phyloP scores from a whole-genome alignment of 1,284 basidiomycete species.

The Pseudozyma thailandica region DNA sequence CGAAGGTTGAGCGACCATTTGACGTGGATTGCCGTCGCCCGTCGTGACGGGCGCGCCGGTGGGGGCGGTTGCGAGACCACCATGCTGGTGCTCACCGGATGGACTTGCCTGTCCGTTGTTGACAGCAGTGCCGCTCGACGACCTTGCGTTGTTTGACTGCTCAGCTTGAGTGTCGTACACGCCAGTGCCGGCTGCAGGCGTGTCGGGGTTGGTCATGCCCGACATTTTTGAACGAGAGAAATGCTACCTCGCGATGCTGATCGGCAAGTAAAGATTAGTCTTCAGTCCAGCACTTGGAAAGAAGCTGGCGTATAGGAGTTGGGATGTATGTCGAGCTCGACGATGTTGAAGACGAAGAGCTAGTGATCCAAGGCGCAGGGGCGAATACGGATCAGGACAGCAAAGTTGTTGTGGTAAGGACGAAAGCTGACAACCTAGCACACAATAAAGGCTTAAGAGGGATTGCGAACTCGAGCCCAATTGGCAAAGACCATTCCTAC shows the following conservation, averaged over 20 bases:
- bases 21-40: slow-evolving; percentile 18
- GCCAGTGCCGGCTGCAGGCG: slow-evolving; percentile 33
- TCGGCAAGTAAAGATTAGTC: no score
- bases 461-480: no score
- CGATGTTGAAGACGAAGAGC: no score
- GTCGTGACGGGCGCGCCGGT: slow-evolving; percentile 38
- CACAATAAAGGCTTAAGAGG: no score
- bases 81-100: slow-evolving; percentile 19
- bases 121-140: slow-evolving; percentile 18
- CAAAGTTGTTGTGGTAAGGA: no score
- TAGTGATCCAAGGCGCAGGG: no score
- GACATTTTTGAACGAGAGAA: slow-evolving; percentile 9
- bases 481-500: no score
- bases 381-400: no score
- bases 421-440: no score
- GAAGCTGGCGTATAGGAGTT: no score
- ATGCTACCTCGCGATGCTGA: slow-evolving; percentile 1
- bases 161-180: slow-evolving; percentile 18
- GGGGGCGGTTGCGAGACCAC: slow-evolving; percentile 30
- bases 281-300: no score
- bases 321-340: no score
- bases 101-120: not conserved
- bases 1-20: slow-evolving; percentile 36
- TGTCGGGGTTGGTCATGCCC: slow-evolving; percentile 34
- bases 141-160: slow-evolving; percentile 2